These are phyloP conservation scores for Aspergillus pseudoviridinutans DNA, from an alignment of 2,329 filamentous ascomycete species.

Conservation along the genomic window DNA sequence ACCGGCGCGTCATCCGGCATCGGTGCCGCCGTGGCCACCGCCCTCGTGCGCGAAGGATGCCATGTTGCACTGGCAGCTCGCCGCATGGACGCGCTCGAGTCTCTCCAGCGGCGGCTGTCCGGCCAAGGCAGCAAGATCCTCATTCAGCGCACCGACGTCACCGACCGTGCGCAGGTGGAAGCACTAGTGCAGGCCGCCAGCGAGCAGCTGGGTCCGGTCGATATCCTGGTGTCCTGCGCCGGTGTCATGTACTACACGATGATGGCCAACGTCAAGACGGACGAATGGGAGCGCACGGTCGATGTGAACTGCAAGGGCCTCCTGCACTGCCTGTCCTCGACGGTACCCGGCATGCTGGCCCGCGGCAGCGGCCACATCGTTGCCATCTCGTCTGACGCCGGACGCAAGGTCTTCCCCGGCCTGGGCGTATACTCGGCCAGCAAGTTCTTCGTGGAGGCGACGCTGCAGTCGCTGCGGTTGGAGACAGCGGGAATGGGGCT, in stretches of 20 bases:
- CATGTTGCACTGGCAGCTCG: slow-evolving; percentile 70
- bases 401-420: slow-evolving; percentile 76
- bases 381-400: slow-evolving; percentile 77
- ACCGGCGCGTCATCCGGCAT: slow-evolving; percentile 78
- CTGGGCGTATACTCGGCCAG: slow-evolving; percentile 77
- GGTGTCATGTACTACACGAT: slow-evolving; percentile 88
- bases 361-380: slow-evolving; percentile 70
- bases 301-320: slow-evolving; percentile 86
- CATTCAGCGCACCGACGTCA: slow-evolving; percentile 68
- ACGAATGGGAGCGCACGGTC: slow-evolving; percentile 77
- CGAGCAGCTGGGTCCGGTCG: slow-evolving; percentile 64
- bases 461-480: slow-evolving; percentile 68
- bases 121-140: slow-evolving; percentile 61
- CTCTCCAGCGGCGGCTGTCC: slow-evolving; percentile 59
- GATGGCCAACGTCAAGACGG: slow-evolving; percentile 71
- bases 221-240: slow-evolving; percentile 75
- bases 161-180: slow-evolving; percentile 62
- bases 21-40: slow-evolving; percentile 67
- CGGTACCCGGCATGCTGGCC: slow-evolving; percentile 66
- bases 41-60: slow-evolving; percentile 66
- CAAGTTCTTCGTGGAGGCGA: slow-evolving; percentile 83
- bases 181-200: slow-evolving; percentile 58
- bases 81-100: slow-evolving; percentile 64
- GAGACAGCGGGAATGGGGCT: slow-evolving; percentile 72
- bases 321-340: slow-evolving; percentile 65